Base-by-base conservation (phyloP, 2,329 filamentous ascomycete species). In the Ciborinia camelliae region DNA sequence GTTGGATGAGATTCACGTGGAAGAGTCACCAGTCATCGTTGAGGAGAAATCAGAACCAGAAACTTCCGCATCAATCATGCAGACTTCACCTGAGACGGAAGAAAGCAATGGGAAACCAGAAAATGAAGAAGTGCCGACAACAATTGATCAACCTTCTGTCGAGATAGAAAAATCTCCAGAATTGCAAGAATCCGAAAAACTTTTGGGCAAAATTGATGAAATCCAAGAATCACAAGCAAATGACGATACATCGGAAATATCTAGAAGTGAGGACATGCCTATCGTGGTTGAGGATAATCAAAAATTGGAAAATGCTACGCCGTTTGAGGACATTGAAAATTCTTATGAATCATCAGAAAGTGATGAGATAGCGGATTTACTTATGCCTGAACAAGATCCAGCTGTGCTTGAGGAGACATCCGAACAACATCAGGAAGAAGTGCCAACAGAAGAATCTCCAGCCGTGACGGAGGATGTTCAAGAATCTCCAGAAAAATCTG, bases 361-460 rank as follows among this genome's bases (percentile, higher is more conserved):
- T 12, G 41, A 58, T 5, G 55, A 58, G 28, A 58, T 58, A 23
- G 55, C 55, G 35, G 41, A 58, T 35, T 58, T 58, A 47, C 41
- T 58, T 18, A 47, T 58, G 55, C 55, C 55, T 35, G 55, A 58
- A 47, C 55, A 58, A 26, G 55, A 58, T 18, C 20, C n/a, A 4
- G 2, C 23, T 7, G 6, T 26, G 20, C 10, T 9, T 35, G 28
- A 35, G 28, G 20, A 35, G 41, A 18, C n/a, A 35, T 23, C 12
- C 4, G 30, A 58, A 9, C 26, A 51, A 23, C 12, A 10, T 18
- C 28, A 18, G 26, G 20, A 35, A n/a, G 15, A 18, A 1, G 8
- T 8, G 26, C 7, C 41, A 3, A 26, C 0, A 47, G 28, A 35
- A 35, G 28, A 58, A 26, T 20, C 4, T 5, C 9, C n/a, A 14